phyloP scores from a whole-genome alignment of 257 asterid species.

The Handroanthus guayacan region DNA sequence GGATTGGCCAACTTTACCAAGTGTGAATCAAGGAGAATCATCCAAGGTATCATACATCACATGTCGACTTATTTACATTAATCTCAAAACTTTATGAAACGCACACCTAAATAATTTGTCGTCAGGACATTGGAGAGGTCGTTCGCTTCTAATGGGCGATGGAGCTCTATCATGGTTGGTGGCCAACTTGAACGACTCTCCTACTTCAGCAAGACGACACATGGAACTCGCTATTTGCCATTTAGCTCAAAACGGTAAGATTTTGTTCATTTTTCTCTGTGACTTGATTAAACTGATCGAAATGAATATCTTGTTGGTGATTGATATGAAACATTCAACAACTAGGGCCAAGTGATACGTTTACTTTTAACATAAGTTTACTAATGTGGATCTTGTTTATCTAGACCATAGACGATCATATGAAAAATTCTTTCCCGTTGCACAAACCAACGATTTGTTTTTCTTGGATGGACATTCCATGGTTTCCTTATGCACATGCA shows the following conservation, averaged over 20 bases:
- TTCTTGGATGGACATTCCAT: too few species aligned
- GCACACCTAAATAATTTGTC: constrained; percentile 30
- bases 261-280: not conserved
- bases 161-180: constrained; percentile 79
- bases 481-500: too few species aligned
- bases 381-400: too few species aligned
- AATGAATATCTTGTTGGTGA: too few species aligned
- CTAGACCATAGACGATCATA: too few species aligned
- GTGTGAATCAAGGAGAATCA: constrained; percentile 84
- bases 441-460: too few species aligned
- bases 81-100: not conserved
- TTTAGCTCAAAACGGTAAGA: constrained; percentile 90
- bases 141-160: constrained; percentile 81
- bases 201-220: constrained; percentile 76
- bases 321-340: too few species aligned
- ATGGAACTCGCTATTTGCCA: constrained; percentile 92
- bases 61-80: not conserved
- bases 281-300: too few species aligned
- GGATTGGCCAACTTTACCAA: constrained; percentile 92
- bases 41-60: constrained; percentile 58
- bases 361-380: too few species aligned
- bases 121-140: constrained; percentile 73
- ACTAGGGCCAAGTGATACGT: too few species aligned
- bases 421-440: too few species aligned
- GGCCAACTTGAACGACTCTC: constrained; percentile 58